Conservation (phyloP, 225 moss, liverwort and hornwort species). For the Pleurozium schreberi region DNA sequence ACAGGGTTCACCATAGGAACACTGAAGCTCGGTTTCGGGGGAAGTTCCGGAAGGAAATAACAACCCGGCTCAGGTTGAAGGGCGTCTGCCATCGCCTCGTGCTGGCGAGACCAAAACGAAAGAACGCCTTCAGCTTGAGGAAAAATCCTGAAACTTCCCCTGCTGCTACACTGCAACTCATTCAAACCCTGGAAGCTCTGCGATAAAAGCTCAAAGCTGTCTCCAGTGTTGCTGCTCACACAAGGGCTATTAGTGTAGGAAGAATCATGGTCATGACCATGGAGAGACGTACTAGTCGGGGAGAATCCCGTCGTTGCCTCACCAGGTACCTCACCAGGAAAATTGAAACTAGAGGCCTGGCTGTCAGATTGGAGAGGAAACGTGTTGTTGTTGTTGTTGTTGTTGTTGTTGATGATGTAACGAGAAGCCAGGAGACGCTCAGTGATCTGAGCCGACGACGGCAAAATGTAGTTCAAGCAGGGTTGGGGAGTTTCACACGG, state of each 20-base stretch:
- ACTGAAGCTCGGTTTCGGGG: neutral
- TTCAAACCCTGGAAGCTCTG: neutral
- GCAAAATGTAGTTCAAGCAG: neutral
- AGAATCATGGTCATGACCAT: neutral
- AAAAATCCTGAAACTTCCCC: neutral
- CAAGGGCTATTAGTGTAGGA: constrained; percentile 8
- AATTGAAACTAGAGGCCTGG: neutral
- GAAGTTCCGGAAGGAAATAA: neutral
- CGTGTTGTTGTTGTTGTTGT: neutral
- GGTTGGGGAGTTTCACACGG: constrained; percentile 3
- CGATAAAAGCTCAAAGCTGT: constrained; percentile 6
- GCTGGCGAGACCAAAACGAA: constrained; percentile 15
- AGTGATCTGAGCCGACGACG: constrained; percentile 17
- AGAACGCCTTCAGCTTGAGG: neutral
- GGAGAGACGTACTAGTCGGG: constrained; percentile 6
- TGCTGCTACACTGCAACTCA: neutral
- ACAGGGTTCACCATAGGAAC: neutral
- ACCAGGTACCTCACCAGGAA: neutral
- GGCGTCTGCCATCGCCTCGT: neutral
- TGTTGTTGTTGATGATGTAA: neutral
- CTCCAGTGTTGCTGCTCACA: neutral
- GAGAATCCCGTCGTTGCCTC: neutral
- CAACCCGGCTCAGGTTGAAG: neutral
- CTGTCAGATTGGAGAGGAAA: neutral
- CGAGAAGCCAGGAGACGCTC: constrained; percentile 10